Percentiles rank a stretch among this genome's conserved stretches.
Conservation (phyloP, 176 grass and related monocot genomes). For the Tillandsia fasciculata region DNA sequence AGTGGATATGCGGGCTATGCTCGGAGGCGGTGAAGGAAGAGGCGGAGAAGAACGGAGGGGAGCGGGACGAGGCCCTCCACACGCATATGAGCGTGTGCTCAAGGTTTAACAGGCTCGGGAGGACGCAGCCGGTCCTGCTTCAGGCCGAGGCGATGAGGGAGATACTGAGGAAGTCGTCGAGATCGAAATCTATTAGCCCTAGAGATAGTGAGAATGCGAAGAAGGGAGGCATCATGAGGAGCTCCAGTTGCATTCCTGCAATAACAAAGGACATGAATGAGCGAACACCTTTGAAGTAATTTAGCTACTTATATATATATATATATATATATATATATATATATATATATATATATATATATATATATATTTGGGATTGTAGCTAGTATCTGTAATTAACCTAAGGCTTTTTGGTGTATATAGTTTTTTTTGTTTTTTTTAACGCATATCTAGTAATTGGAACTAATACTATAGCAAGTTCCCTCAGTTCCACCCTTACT, state of each 20-base stretch:
- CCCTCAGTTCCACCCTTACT: no score
- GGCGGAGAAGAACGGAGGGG: constrained; percentile 17
- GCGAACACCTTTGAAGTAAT: neutral
- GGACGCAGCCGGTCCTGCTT: constrained; percentile 68
- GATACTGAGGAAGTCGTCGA: constrained; percentile 55
- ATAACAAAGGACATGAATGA: constrained; percentile 49
- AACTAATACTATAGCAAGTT: no score
- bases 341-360: neutral
- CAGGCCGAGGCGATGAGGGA: constrained; percentile 91
- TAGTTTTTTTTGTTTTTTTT: no score
- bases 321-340: neutral
- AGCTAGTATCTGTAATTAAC: neutral
- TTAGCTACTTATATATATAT: neutral
- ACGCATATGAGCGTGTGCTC: constrained; percentile 50
- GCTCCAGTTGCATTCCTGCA: constrained; percentile 89
- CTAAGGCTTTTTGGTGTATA: neutral
- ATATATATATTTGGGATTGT: neutral
- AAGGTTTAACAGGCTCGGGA: constrained; percentile 44
- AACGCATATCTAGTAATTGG: no score
- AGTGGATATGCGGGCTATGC: constrained; percentile 84
- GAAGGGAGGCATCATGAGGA: constrained; percentile 36
- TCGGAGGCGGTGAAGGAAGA: constrained; percentile 82
- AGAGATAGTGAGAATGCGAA: constrained; percentile 16
- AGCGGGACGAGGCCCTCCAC: constrained; percentile 46
- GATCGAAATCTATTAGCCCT: constrained; percentile 47